Base-by-base conservation (phyloP, 768 basidiomycete species). In the Boletales sp. region DNA sequence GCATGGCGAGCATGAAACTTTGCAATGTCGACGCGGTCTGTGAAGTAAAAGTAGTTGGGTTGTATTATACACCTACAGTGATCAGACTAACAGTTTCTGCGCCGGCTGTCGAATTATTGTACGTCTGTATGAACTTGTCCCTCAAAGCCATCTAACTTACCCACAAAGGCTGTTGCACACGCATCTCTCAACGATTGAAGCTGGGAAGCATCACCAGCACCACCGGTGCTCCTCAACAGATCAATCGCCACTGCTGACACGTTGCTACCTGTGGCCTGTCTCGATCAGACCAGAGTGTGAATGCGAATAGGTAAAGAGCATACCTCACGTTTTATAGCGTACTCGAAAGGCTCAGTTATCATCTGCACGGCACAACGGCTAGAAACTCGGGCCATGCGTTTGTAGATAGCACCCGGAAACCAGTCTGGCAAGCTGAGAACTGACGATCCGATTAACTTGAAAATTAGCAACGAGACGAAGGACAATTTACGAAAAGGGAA, bases 361-460 rank as follows among this genome's bases (percentile, higher is more conserved):
- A 63, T 61, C 27, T 43, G 35, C 11, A 11, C 32, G 14, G 48
- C 48, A 32, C 45, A 54, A 7, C 24, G 4, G 17, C 27, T 53
- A n/a, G 56, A 53, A 19, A 46, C 8, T 6, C 2, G 15, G 3
- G 62, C 62, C 38, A 51, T 52, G 50, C 50, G 57, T 49, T 65
- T 67, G 49, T 74, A 69, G 12, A 47, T 19, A 13, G 49, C 47
- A 15, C 62, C 59, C 5, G 64, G 64, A 24, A 61, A 55, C 61
- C 64, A 65, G 1, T 49, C 41, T 9, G 63, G 64, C 24, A 64
- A 40, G 17, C 32, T 43, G 19, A 64, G 56, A n/a, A 64, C 64
- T 66, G 9, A 14, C 12, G 27, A 6, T 9, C 8, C 6, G 24
- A 24, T 51, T 24, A 48, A 12, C 21, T 17, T 10, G 34, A 12